Base-by-base conservation (phyloP, 768 basidiomycete species). In the Suillus alpinus region DNA sequence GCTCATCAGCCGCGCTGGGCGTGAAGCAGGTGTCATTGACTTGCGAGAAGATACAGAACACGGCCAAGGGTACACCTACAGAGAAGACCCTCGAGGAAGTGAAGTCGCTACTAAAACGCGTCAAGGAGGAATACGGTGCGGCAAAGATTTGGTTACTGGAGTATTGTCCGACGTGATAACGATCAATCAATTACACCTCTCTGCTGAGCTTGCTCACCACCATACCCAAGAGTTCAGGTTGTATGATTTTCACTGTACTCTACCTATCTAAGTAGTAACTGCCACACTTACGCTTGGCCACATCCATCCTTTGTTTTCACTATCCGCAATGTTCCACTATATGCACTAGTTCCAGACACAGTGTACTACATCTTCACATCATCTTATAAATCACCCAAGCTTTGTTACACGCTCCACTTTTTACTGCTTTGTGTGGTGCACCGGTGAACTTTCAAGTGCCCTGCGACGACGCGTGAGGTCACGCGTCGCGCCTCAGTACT, bases 1-100 rank as follows among this genome's bases (percentile, higher is more conserved):
- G 96, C 51, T 98, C 95, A 2, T 96, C 95, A 13, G 95, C 95
- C 32, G 93, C 95, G 2, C 82, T 99, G 49, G 96, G 97, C 31
- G 84, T 95, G 34, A 76, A 77, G 60, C 84, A 84, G 64, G 95
- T 99, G 57, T 89, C 93, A 71, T 81, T 77, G 16, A 87, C 88
- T 29, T 98, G 96, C 78, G 94, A 94, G 74, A 83, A 84, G 75
- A 95, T 98, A 68, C 95, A 98, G 75, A 86, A 95, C 74, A 89
- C 87, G 67, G 94, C 93, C 50, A 80, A 86, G 64, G 65, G 67
- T 43, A 56, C 51, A 0, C 67, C 74, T n/a, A 59, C 66, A 3
- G 70, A 77, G 10, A 86, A 84, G 26, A 88, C 90, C 16, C 73
- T 91, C 18, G 72, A 71, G 0, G 77, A 75, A 72, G 92, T 95